phyloP scores from a whole-genome alignment of 768 basidiomycete species.

The Pleurotus sapidus region DNA sequence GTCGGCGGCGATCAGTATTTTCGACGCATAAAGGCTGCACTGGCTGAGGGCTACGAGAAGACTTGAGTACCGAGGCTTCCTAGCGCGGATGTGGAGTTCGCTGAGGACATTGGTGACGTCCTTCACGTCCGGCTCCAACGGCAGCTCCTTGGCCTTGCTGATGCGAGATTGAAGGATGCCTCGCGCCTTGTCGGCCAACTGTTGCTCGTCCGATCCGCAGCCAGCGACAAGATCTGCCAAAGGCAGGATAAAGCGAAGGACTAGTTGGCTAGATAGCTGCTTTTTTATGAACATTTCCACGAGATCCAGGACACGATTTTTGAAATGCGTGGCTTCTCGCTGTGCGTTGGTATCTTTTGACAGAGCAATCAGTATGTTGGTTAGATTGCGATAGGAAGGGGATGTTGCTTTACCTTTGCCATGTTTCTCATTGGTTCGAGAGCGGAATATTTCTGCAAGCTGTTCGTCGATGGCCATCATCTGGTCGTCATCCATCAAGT shows the following conservation, averaged over 20 bases:
- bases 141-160: conserved; percentile 69
- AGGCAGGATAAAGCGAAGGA: conserved; percentile 68
- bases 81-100: conserved; percentile 70
- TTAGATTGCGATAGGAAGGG: not conserved
- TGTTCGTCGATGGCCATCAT: conserved; percentile 97
- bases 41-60: conserved; percentile 62
- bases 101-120: conserved; percentile 45
- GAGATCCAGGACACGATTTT: conserved; percentile 93
- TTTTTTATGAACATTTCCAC: conserved; percentile 81
- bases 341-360: conserved; percentile 63
- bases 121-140: conserved; percentile 43
- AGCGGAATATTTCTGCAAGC: conserved; percentile 82
- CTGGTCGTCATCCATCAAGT: conserved; percentile 92
- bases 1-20: conserved; percentile 40
- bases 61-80: conserved; percentile 60
- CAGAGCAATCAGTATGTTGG: not conserved
- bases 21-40: conserved; percentile 69
- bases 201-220: conserved; percentile 73
- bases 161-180: conserved; percentile 75
- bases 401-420: conserved; percentile 78
- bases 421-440: conserved; percentile 58
- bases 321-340: conserved; percentile 92
- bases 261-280: conserved; percentile 69
- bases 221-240: conserved; percentile 72
- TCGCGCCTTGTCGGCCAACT: conserved; percentile 85